These are phyloP conservation scores for Aspergillus pseudoterreus DNA, from an alignment of 2,329 filamentous ascomycete species.

Conservation along the genomic window DNA sequence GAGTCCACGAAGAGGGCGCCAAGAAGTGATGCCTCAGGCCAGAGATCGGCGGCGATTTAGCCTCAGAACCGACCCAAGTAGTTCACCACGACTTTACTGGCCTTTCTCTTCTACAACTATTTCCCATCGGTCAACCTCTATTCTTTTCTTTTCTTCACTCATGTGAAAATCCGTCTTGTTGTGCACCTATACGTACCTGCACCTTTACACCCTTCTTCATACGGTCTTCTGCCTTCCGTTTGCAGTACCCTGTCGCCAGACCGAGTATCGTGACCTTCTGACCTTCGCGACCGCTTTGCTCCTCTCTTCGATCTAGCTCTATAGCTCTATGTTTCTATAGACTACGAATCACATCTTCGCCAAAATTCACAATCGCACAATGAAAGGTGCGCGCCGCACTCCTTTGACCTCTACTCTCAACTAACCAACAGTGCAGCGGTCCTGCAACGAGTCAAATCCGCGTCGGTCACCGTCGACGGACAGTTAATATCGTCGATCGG, in stretches of 20 bases:
- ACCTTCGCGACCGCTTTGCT: too few relatives aligned
- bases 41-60: too few relatives aligned
- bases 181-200: too few relatives aligned
- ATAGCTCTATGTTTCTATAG: background rate
- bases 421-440: conserved; percentile 61
- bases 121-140: background rate
- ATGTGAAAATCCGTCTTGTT: too few relatives aligned
- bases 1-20: background rate
- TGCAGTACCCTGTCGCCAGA: too few relatives aligned
- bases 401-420: background rate
- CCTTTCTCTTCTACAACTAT: background rate
- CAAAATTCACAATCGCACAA: conserved; percentile 11
- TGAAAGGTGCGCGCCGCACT: conserved; percentile 38
- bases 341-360: background rate
- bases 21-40: conserved; percentile 1
- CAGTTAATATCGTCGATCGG: conserved; percentile 87
- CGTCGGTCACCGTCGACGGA: conserved; percentile 91
- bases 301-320: background rate
- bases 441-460: conserved; percentile 87
- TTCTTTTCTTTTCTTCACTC: too few relatives aligned
- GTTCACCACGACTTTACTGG: background rate
- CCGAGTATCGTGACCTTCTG: too few relatives aligned
- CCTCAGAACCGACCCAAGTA: background rate
- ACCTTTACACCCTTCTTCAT: too few relatives aligned
- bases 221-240: too few relatives aligned